Conservation (phyloP, 768 basidiomycete genomes). For the Agaricus blazei region DNA sequence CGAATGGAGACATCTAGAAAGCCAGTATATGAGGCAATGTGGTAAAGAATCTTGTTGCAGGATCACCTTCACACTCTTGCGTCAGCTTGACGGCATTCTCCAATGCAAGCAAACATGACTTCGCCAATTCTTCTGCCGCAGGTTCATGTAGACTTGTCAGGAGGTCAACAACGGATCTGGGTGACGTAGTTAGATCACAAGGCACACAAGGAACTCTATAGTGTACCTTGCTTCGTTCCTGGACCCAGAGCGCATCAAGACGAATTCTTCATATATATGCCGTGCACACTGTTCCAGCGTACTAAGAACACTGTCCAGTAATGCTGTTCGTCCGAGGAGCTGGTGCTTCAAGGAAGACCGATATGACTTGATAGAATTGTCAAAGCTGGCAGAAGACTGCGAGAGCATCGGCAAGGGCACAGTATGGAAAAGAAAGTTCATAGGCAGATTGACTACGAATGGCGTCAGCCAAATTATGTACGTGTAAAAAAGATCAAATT, state of each 20-base stretch:
- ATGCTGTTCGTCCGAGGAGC: conserved; percentile 57
- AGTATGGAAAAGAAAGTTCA: conserved; percentile 52
- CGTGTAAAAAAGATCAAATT: neutral
- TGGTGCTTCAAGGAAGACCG: conserved; percentile 56
- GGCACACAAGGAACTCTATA: neutral
- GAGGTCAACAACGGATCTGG: conserved; percentile 35
- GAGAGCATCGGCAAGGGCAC: conserved; percentile 43
- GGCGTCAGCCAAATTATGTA: neutral
- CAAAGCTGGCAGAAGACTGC: conserved; percentile 25
- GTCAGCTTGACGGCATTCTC: conserved; percentile 26
- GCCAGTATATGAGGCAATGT: conserved; percentile 15
- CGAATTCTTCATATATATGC: conserved; percentile 56
- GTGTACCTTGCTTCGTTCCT: conserved; percentile 42
- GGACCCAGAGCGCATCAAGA: conserved; percentile 34
- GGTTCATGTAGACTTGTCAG: conserved; percentile 44
- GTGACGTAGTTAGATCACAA: neutral
- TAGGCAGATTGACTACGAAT: conserved; percentile 42
- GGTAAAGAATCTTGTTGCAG: neutral
- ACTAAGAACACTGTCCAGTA: conserved; percentile 52
- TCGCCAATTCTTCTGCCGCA: conserved; percentile 44
- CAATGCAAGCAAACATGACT: conserved; percentile 36
- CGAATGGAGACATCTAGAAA: conserved; percentile 7
- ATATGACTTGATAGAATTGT: conserved; percentile 54
- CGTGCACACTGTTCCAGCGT: conserved; percentile 57
- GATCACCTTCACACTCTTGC: conserved; percentile 28